Evolutionary conservation across 2,329 filamentous ascomycete species (phyloP).

Genomic region (Alternaria viburni): DNA sequence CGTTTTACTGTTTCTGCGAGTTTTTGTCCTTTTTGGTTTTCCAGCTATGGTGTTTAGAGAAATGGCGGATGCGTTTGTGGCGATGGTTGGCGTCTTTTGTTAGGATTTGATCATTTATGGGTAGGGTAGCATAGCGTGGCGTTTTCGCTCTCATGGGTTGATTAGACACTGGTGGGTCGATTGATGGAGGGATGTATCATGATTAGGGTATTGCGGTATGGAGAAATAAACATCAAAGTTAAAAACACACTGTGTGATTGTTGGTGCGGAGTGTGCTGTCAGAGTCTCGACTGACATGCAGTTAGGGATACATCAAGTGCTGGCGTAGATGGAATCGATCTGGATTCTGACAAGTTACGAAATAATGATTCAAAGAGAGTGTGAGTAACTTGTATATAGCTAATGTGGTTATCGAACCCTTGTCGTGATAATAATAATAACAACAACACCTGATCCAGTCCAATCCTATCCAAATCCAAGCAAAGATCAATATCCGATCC

Average conservation of each 20-base stretch:
- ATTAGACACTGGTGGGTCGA: background rate
- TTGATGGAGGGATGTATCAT: background rate
- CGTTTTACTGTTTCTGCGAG: background rate
- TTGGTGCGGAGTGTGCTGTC: background rate
- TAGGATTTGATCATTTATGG: background rate
- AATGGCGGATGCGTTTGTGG: background rate
- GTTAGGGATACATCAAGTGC: background rate
- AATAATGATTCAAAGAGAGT: background rate
- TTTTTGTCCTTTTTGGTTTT: background rate
- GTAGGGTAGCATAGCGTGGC: slow-evolving; percentile 3
- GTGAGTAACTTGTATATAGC: background rate
- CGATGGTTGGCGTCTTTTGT: background rate
- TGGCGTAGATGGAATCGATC: background rate
- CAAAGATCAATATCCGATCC: background rate
- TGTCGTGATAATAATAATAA: background rate
- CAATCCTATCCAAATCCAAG: background rate
- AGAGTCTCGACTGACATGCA: background rate
- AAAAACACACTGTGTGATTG: background rate
- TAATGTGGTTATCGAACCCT: background rate
- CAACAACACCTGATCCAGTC: background rate
- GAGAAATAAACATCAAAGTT: background rate
- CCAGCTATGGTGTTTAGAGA: background rate
- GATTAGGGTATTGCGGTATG: background rate
- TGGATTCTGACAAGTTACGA: background rate
- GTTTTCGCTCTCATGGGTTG: background rate